These are phyloP conservation scores for Stereocaulon alpinum DNA, from an alignment of 495 filamentous ascomycete genomes.

Conservation along the genomic window DNA sequence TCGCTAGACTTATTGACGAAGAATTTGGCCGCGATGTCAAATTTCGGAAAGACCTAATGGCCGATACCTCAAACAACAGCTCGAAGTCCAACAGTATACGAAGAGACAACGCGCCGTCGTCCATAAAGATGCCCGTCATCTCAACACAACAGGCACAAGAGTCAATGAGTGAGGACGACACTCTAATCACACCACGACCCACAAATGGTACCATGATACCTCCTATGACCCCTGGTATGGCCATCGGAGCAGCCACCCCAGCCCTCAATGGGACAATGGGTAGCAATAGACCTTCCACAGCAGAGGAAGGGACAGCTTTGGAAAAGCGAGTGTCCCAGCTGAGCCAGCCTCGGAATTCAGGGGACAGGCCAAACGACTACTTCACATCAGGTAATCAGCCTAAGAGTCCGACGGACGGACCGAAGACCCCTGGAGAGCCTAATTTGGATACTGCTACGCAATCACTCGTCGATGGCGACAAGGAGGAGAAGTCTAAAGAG, in stretches of 20 bases:
- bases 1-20: conserved; percentile 79
- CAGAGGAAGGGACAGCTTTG: conserved; percentile 39
- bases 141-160: conserved; percentile 36
- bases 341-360: conserved; percentile 36
- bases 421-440: conserved; percentile 40
- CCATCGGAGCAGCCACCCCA: conserved; percentile 73
- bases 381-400: conserved; percentile 41
- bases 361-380: conserved; percentile 50
- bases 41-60: conserved; percentile 56
- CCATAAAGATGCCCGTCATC: conserved; percentile 54
- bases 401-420: conserved; percentile 24
- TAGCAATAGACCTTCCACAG: conserved; percentile 35
- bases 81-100: conserved; percentile 44
- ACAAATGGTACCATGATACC: conserved; percentile 47
- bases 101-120: conserved; percentile 47
- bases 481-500: conserved; percentile 57
- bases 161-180: conserved; percentile 39
- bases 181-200: conserved; percentile 51
- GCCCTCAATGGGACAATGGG: conserved; percentile 28
- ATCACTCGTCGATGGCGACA: conserved; percentile 57
- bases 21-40: conserved; percentile 71
- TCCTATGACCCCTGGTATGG: conserved; percentile 61
- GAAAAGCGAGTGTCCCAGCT: conserved; percentile 35
- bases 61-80: conserved; percentile 48
- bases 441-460: conserved; percentile 34